Percentiles rank a stretch among this genome's conserved stretches.
Evolutionary conservation across 2,329 filamentous ascomycete species (phyloP).

Genomic region (Aspergillus fijiensis): DNA sequence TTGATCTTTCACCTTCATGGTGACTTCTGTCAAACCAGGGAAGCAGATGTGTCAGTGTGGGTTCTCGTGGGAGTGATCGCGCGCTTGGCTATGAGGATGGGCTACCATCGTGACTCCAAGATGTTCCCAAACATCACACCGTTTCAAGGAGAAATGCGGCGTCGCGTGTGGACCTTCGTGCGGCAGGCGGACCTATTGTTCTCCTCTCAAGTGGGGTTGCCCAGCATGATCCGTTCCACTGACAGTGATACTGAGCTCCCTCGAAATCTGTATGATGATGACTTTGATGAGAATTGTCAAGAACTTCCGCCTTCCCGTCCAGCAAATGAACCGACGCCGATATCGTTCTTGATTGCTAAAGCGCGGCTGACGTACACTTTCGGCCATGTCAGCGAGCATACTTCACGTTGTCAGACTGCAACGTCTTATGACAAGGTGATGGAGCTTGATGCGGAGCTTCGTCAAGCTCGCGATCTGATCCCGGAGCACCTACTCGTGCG

Average conservation of each 20-base stretch:
- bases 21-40: slow-evolving; percentile 59
- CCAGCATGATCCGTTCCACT: slow-evolving; percentile 63
- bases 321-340: slow-evolving; percentile 57
- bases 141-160: slow-evolving; percentile 61
- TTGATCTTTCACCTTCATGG: slow-evolving; percentile 62
- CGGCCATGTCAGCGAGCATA: slow-evolving; percentile 46
- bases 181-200: slow-evolving; percentile 63
- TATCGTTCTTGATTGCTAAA: slow-evolving; percentile 52
- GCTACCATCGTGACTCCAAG: slow-evolving; percentile 62
- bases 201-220: slow-evolving; percentile 67
- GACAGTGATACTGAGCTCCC: slow-evolving; percentile 64
- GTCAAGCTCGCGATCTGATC: slow-evolving; percentile 62
- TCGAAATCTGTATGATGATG: slow-evolving; percentile 63
- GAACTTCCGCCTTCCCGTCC: slow-evolving; percentile 59
- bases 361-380: slow-evolving; percentile 44
- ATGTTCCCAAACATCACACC: slow-evolving; percentile 59
- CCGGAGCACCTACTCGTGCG: slow-evolving; percentile 78
- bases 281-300: slow-evolving; percentile 58
- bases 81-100: slow-evolving; percentile 65
- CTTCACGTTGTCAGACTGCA: slow-evolving; percentile 42
- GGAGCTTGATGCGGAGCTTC: slow-evolving; percentile 58
- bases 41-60: slow-evolving; percentile 61
- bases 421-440: slow-evolving; percentile 61
- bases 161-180: slow-evolving; percentile 51
- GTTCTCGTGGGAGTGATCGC: slow-evolving; percentile 61